Base-by-base conservation (phyloP, 768 basidiomycete genomes). In the Lactifluus subvellereus region DNA sequence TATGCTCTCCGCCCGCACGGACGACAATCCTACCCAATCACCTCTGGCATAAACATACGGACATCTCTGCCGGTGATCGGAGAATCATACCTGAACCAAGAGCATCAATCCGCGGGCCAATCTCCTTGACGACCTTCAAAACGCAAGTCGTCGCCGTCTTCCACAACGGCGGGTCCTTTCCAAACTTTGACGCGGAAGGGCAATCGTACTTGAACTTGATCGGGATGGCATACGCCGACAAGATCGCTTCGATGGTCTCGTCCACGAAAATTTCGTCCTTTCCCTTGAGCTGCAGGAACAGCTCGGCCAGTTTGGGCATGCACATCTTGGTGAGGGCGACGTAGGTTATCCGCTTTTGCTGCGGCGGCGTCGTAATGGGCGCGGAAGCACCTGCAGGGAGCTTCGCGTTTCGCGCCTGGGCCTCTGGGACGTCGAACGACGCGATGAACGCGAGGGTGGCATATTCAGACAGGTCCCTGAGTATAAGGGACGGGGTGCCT, bases 131-230 rank as follows among this genome's bases (percentile, higher is more conserved):
- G 37, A 91, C 80, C 14, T 78, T 78, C 69, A 94, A 76, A 73
- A 92, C 92, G 69, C 80, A 85, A 14, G 79, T 82, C 2, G 89
- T 93, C n/a, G 94, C 95, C 0, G 93, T 94, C 76, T 94, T 95
- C 96, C 96, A 98, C 3, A 99, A 76, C 0, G 95, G 94, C 22
- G 74, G 76, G 69, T 95, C 96, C 58, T 91, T 87, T 2, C 91
- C 93, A 70, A 85, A 92, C 71, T 88, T 94, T 45, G 89, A 93
- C 0, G 96, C 83, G 0, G 89, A 77, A 0, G 96, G 95, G 72
- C 95, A 97, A 40, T 96, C 93, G 66, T 98, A 96, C 74, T 95
- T 95, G 66, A 98, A 77, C 70, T 94, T 94, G 72, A 98, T 85
- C 2, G 96, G 94, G 38, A 96, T 87, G 4, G 90, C 84, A 69